Percentiles rank a stretch among this genome's conserved stretches.
Conservation (phyloP, 257 asterid genomes). For the Lavandula angustifolia region DNA sequence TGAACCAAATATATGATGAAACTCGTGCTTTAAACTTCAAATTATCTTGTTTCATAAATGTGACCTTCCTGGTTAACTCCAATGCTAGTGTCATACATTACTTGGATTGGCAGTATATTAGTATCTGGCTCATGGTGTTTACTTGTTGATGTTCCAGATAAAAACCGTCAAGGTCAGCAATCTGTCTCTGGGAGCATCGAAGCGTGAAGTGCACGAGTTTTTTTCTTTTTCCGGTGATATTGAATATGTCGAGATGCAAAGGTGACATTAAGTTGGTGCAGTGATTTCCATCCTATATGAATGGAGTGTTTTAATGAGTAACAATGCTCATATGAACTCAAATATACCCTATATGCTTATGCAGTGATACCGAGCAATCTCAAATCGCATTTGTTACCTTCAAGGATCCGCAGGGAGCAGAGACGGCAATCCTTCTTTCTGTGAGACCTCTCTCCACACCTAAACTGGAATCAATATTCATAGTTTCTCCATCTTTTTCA, state of each 20-base stretch:
- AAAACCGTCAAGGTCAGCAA: conserved; percentile 87
- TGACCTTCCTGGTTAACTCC: background rate
- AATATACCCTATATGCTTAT: conserved; percentile 20
- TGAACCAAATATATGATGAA: background rate
- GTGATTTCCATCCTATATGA: conserved; percentile 16
- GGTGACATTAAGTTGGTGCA: conserved; percentile 44
- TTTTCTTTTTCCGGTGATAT: conserved; percentile 95
- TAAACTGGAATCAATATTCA: no score
- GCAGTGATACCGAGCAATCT: conserved; percentile 81
- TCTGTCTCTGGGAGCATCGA: conserved; percentile 83
- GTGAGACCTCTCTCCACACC: conserved; percentile 45
- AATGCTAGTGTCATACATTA: conserved; percentile 2
- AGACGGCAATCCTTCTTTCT: conserved; percentile 96
- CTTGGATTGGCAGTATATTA: background rate
- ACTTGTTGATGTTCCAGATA: conserved; percentile 43
- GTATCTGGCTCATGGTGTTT: conserved; percentile 5
- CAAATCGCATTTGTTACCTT: conserved; percentile 92
- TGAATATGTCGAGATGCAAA: conserved; percentile 85
- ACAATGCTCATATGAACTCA: conserved; percentile 19
- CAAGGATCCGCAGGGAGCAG: conserved; percentile 95
- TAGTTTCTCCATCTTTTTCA: no score
- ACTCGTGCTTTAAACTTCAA: no score
- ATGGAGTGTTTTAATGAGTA: conserved; percentile 3
- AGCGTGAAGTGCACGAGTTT: conserved; percentile 81
- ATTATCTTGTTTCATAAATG: background rate